Conservation (phyloP, 2,329 filamentous ascomycete genomes). For the Hansfordia pulvinata region DNA sequence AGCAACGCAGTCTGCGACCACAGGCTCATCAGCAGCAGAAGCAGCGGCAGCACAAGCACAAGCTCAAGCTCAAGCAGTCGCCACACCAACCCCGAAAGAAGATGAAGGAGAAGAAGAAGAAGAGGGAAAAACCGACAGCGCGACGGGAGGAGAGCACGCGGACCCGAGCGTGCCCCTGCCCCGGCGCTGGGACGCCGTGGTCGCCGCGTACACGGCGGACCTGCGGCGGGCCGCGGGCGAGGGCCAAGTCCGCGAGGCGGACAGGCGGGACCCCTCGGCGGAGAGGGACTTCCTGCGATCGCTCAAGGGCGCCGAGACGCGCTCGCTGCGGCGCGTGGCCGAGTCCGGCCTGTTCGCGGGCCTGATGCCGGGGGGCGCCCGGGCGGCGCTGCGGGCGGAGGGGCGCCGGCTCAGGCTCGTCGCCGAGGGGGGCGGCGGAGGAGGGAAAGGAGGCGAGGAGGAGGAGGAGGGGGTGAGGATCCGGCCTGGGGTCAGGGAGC, state of each 20-base stretch:
- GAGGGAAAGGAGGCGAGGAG: too few relatives aligned
- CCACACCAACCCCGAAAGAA: too few relatives aligned
- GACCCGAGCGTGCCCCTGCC: constrained; percentile 19
- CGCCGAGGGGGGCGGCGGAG: too few relatives aligned
- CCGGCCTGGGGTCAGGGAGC: constrained; percentile 24
- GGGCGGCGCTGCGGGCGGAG: constrained; percentile 22
- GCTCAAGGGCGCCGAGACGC: constrained; percentile 27
- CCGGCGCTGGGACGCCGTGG: constrained; percentile 28
- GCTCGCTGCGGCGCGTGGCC: constrained; percentile 29
- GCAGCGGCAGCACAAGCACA: too few relatives aligned
- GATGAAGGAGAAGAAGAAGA: too few relatives aligned
- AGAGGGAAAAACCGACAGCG: too few relatives aligned
- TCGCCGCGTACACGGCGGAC: constrained; percentile 30
- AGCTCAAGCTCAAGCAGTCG: too few relatives aligned
- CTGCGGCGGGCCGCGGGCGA: constrained; percentile 19
- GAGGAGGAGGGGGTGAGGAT: constrained; percentile 18
- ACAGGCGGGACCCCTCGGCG: constrained; percentile 19
- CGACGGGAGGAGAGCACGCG: too few relatives aligned
- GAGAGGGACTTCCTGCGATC: constrained; percentile 30
- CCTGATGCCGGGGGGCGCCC: constrained; percentile 18
- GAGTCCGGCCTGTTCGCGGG: constrained; percentile 29
- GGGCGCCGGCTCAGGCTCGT: too few relatives aligned
- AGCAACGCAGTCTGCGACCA: too few relatives aligned
- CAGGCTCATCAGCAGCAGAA: too few relatives aligned
- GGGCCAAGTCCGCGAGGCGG: constrained; percentile 17